A percentile compares a stretch with the other conserved stretches of the same genome.
Evolutionary conservation across 768 basidiomycete genomes (phyloP).

Genomic region (Tricholoma flavovirens): DNA sequence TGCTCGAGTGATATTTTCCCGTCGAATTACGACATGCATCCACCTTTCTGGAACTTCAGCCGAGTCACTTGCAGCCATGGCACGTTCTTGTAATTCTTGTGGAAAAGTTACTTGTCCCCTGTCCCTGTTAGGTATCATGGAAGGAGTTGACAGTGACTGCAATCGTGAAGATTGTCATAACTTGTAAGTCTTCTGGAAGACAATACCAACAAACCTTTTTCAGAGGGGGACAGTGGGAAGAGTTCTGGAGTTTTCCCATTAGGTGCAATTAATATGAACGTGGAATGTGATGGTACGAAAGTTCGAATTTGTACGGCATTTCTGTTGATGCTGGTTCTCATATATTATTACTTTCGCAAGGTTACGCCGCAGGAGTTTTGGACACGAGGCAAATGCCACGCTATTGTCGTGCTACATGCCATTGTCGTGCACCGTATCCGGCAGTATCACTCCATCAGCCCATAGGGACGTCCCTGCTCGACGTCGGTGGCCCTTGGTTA

Average conservation of each 20-base stretch:
- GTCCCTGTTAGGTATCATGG: constrained; percentile 6
- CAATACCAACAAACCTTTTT: constrained; percentile 18
- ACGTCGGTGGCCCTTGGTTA: not conserved
- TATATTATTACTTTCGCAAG: not conserved
- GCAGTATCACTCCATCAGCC: not conserved
- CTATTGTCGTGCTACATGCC: constrained; percentile 11
- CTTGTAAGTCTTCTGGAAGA: not conserved
- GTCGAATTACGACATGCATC: constrained; percentile 26
- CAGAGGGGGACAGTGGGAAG: constrained; percentile 12
- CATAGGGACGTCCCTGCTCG: not conserved
- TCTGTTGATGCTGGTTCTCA: not conserved
- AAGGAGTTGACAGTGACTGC: constrained; percentile 22
- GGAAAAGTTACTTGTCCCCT: constrained; percentile 3
- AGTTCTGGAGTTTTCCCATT: not conserved
- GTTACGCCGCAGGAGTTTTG: not conserved
- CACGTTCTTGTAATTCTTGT: constrained; percentile 11
- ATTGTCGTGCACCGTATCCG: constrained; percentile 8
- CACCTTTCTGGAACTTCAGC: constrained; percentile 17
- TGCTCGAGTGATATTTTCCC: constrained; percentile 24
- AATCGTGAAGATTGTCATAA: not conserved
- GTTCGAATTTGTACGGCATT: not conserved
- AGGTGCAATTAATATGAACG: not conserved
- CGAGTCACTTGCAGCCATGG: constrained; percentile 2
- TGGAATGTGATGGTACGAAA: not conserved
- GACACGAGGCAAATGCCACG: constrained; percentile 8